Evolutionary conservation across 495 filamentous ascomycete species (phyloP).

Genomic region (Neurospora hispaniola): DNA sequence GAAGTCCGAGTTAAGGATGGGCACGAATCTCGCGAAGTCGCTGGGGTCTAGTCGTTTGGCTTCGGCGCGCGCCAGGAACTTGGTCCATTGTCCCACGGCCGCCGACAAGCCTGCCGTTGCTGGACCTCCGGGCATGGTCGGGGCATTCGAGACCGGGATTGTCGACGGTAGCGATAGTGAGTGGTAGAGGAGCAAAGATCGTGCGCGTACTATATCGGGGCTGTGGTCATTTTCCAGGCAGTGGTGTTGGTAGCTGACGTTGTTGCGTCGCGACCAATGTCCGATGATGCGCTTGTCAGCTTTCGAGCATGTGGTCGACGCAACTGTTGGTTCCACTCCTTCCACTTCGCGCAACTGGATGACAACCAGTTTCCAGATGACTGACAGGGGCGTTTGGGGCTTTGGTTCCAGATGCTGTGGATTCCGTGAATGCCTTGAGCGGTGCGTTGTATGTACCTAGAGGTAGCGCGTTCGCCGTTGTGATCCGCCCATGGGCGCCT

Average conservation of each 20-base stretch:
- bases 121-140: constrained; percentile 10
- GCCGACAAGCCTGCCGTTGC: constrained; percentile 8
- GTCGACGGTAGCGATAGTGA: neutral
- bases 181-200: neutral
- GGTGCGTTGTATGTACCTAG: neutral
- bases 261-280: neutral
- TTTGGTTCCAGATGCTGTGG: neutral
- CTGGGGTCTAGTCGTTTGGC: constrained; percentile 34
- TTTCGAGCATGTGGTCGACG: neutral
- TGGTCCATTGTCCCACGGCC: constrained; percentile 33
- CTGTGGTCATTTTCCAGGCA: neutral
- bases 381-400: neutral
- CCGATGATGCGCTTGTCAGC: neutral
- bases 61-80: constrained; percentile 37
- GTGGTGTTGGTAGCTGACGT: neutral
- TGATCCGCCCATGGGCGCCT: neutral
- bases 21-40: constrained; percentile 32
- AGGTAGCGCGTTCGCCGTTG: neutral
- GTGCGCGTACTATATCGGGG: neutral
- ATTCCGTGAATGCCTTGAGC: neutral
- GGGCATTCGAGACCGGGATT: constrained; percentile 4
- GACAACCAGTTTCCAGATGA: neutral
- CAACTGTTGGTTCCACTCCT: neutral
- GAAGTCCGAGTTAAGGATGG: constrained; percentile 26
- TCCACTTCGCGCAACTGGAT: neutral